A percentile compares a stretch with the other conserved stretches of the same genome.
These are phyloP conservation scores for Aspergillus novoparasiticus DNA, from an alignment of 2,329 filamentous ascomycete species.

Conservation along the genomic window DNA sequence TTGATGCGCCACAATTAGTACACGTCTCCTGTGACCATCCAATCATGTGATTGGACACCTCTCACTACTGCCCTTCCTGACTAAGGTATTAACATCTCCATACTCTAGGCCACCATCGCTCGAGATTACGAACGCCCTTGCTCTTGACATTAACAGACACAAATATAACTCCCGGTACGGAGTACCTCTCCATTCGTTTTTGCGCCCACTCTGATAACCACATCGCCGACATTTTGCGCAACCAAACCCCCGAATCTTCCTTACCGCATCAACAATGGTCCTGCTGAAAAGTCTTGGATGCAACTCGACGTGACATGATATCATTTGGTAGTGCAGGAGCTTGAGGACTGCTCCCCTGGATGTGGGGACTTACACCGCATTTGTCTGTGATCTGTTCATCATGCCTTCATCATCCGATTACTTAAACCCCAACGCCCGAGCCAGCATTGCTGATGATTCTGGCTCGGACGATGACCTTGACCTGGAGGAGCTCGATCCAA, in stretches of 20 bases:
- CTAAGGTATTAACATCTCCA: conserved; percentile 11
- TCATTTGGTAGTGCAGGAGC: conserved; percentile 19
- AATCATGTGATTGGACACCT: conserved; percentile 25
- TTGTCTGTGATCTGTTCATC: conserved; percentile 8
- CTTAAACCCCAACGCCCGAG: conserved; percentile 33
- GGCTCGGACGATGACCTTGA: conserved; percentile 49
- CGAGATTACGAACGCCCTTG: conserved; percentile 6
- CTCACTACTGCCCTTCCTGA: conserved; percentile 5
- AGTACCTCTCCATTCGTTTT: background rate
- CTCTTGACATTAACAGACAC: background rate
- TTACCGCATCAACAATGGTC: conserved; percentile 21
- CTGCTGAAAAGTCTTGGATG: conserved; percentile 16
- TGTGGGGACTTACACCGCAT: conserved; percentile 11
- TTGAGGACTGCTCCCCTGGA: conserved; percentile 22
- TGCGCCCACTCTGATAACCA: background rate
- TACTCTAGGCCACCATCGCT: conserved; percentile 25
- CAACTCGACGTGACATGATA: conserved; percentile 30
- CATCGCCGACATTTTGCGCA: conserved; percentile 1
- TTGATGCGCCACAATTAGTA: conserved; percentile 4
- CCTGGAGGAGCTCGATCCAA: conserved; percentile 50
- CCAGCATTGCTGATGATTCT: conserved; percentile 37
- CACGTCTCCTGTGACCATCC: background rate
- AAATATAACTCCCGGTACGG: background rate
- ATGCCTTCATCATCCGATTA: conserved; percentile 45
- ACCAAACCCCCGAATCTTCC: background rate